These are phyloP conservation scores for Ogataea siamensis DNA, from an alignment of 805 yeast genomes.

Conservation along the genomic window DNA sequence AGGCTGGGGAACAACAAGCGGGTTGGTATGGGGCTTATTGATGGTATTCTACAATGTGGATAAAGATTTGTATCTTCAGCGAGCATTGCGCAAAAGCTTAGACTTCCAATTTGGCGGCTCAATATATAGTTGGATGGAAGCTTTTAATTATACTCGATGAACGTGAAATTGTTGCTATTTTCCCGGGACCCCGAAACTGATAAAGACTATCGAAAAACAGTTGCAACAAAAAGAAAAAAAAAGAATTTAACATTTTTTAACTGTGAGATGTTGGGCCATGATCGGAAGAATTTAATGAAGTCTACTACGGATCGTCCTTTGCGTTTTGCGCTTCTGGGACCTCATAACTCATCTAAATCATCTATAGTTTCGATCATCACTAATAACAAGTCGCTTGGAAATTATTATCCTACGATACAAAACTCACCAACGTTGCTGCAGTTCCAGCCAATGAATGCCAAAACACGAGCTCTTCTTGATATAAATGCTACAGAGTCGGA, in stretches of 20 bases:
- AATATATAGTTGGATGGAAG: conserved; percentile 35
- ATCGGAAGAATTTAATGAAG: conserved; percentile 24
- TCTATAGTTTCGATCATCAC: conserved; percentile 32
- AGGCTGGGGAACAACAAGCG: conserved; percentile 61
- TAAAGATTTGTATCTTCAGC: conserved; percentile 56
- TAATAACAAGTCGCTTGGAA: conserved; percentile 44
- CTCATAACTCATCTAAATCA: conserved; percentile 33
- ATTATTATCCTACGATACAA: conserved; percentile 70
- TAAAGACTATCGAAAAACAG: not conserved
- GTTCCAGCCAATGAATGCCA: conserved; percentile 42
- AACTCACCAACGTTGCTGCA: conserved; percentile 59
- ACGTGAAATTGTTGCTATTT: no score
- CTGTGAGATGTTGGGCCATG: conserved; percentile 5
- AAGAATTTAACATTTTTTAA: not conserved
- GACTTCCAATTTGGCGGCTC: conserved; percentile 67
- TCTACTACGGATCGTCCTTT: conserved; percentile 32
- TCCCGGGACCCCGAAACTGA: conserved; percentile 1
- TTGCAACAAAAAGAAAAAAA: conserved; percentile 2
- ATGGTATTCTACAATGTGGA: conserved; percentile 68
- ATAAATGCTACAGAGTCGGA: conserved; percentile 44
- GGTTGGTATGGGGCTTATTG: conserved; percentile 68
- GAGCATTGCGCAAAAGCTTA: conserved; percentile 64
- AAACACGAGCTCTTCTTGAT: conserved; percentile 45
- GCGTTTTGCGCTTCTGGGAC: conserved; percentile 33
- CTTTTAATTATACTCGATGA: conserved; percentile 27